Evolutionary conservation across 257 asterid genomes (phyloP).

Genomic region (Marsdenia floribunda): DNA sequence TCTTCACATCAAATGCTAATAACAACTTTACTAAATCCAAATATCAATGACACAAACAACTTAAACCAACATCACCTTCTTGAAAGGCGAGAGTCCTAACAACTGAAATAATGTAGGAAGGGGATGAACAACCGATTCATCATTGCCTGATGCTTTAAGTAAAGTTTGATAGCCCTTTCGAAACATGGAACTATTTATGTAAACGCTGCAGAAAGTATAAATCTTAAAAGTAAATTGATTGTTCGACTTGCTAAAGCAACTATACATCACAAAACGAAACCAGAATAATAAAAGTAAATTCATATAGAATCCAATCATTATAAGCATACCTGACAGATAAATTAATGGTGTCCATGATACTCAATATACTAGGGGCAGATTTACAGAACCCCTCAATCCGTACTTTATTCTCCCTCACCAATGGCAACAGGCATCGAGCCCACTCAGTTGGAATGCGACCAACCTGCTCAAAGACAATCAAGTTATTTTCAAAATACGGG

Average conservation of each 20-base stretch:
- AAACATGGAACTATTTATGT: conserved; percentile 77
- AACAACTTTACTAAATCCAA: conserved; percentile 5
- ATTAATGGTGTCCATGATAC: conserved; percentile 76
- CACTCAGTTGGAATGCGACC: conserved; percentile 98
- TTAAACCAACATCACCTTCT: conserved; percentile 42
- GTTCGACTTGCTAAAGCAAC: background rate
- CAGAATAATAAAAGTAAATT: background rate
- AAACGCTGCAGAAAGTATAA: conserved; percentile 48
- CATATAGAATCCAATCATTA: conserved; percentile 9
- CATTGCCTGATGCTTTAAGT: conserved; percentile 62
- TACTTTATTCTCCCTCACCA: conserved; percentile 76
- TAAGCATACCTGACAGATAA: conserved; percentile 55
- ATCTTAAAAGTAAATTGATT: conserved; percentile 16
- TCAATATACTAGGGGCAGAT: conserved; percentile 74
- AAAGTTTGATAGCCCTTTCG: conserved; percentile 55
- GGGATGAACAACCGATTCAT: conserved; percentile 74
- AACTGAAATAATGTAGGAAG: conserved; percentile 80
- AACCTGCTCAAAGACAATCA: conserved; percentile 45
- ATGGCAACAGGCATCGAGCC: conserved; percentile 88
- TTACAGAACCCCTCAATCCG: conserved; percentile 61
- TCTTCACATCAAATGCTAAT: background rate
- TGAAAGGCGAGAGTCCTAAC: conserved; percentile 73
- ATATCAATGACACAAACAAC: background rate
- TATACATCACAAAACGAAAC: background rate
- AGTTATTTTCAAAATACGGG: background rate